Percentiles rank a stretch among this genome's conserved stretches.
phyloP scores from a whole-genome alignment of 306 rosid species.

The Geum urbanum region DNA sequence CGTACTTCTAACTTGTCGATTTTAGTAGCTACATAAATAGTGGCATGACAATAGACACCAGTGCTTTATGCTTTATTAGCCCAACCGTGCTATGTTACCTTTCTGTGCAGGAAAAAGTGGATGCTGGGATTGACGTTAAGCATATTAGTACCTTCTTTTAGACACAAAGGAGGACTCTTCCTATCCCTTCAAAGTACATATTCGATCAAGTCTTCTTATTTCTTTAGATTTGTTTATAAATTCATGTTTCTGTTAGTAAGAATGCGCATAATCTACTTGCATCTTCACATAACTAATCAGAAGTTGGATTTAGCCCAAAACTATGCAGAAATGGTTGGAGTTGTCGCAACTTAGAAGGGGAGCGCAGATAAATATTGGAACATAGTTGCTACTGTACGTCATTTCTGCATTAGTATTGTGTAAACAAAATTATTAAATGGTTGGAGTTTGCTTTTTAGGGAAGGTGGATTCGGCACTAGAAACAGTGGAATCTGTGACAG shows the following conservation, averaged over 20 bases:
- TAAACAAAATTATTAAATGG: neutral
- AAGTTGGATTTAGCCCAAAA: neutral
- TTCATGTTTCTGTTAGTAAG: neutral
- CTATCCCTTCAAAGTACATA: conserved; percentile 3
- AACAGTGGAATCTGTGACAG: conserved; percentile 7
- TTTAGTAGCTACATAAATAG: no score
- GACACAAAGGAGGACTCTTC: conserved; percentile 18
- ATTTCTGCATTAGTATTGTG: neutral
- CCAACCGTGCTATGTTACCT: neutral
- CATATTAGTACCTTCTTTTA: conserved; percentile 8
- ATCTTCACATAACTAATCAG: neutral
- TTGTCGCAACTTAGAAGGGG: neutral
- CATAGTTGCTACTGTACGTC: neutral
- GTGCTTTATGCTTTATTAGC: neutral
- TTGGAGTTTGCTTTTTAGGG: neutral
- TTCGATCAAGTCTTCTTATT: neutral
- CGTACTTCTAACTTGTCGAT: neutral
- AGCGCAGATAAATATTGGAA: no score
- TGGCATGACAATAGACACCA: no score
- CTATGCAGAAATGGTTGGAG: neutral
- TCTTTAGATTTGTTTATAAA: neutral
- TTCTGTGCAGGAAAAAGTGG: conserved; percentile 14
- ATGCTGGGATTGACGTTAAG: conserved; percentile 1
- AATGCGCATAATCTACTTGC: neutral
- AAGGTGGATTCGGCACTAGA: conserved; percentile 13